Percentiles rank a stretch among this genome's conserved stretches.
Conservation (phyloP, 805 yeast genomes). For the Saccharomycopsis fodiens region DNA sequence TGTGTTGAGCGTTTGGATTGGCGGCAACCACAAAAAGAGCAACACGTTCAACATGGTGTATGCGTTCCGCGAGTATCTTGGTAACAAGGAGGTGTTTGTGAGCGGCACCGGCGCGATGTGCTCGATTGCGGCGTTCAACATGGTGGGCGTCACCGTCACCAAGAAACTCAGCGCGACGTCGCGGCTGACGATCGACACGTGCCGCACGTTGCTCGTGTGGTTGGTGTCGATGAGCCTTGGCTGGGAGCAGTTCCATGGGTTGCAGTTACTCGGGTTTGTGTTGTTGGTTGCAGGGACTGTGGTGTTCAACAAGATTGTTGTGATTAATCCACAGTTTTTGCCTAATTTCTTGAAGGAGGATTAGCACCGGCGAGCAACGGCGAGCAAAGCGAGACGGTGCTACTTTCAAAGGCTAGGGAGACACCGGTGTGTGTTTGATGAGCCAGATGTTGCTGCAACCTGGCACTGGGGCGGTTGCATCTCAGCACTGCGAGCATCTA, state of each 20-base stretch:
- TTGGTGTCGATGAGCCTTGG: slow-evolving; percentile 58
- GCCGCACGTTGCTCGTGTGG: slow-evolving; percentile 73
- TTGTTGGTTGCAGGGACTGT: slow-evolving; percentile 65
- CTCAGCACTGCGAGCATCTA: no score
- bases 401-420: no score
- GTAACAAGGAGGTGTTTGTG: slow-evolving; percentile 35
- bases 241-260: slow-evolving; percentile 62
- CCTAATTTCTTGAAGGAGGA: slow-evolving; percentile 39
- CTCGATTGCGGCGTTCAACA: slow-evolving; percentile 65
- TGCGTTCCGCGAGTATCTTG: slow-evolving; percentile 42
- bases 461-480: no score
- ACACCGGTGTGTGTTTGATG: no score
- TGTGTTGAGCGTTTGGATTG: slow-evolving; percentile 22
- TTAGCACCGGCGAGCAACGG: slow-evolving; percentile 8
- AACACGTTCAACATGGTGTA: slow-evolving; percentile 48
- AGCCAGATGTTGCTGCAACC: no score
- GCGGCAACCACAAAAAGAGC: slow-evolving; percentile 31
- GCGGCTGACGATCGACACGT: slow-evolving; percentile 71
- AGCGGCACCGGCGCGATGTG: slow-evolving; percentile 61
- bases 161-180: slow-evolving; percentile 63
- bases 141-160: slow-evolving; percentile 65
- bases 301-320: slow-evolving; percentile 61
- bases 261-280: slow-evolving; percentile 59
- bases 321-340: slow-evolving; percentile 38
- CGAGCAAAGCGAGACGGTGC: no score